phyloP scores from a whole-genome alignment of 1,139 yeast species.

The Kodamaea arcana region DNA sequence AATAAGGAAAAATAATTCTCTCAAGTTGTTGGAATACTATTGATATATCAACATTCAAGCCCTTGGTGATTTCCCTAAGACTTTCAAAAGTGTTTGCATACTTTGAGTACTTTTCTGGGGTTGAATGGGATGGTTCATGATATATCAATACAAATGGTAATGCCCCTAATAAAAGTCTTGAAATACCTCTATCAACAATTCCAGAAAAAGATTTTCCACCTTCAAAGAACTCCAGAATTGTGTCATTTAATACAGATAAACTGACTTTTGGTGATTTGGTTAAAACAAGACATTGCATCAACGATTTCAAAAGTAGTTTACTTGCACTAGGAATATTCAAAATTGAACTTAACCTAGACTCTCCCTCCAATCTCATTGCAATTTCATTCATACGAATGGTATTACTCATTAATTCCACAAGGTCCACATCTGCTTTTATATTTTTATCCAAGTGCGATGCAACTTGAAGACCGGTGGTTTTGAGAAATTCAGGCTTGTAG shows the following conservation, averaged over 20 bases:
- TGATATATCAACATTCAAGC: slow-evolving; percentile 3
- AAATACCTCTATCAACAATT: not conserved
- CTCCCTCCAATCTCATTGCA: slow-evolving; percentile 43
- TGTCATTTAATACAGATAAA: not conserved
- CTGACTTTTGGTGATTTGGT: not conserved
- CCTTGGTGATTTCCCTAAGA: not conserved
- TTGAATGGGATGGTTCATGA: too few relatives aligned
- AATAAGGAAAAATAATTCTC: slow-evolving; percentile 29
- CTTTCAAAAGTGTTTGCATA: not conserved
- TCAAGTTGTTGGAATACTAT: slow-evolving; percentile 22
- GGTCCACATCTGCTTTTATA: slow-evolving; percentile 19
- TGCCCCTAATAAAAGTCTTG: not conserved
- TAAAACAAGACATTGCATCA: slow-evolving; percentile 28
- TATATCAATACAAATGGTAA: not conserved
- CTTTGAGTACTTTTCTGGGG: too few relatives aligned
- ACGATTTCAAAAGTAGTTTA: slow-evolving; percentile 31
- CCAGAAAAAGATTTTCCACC: not conserved
- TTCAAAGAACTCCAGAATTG: not conserved
- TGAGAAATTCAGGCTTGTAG: slow-evolving; percentile 5
- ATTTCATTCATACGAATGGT: slow-evolving; percentile 58
- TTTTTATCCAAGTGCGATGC: slow-evolving; percentile 9
- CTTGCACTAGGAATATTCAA: slow-evolving; percentile 32
- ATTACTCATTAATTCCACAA: slow-evolving; percentile 43
- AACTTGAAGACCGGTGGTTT: slow-evolving; percentile 1
- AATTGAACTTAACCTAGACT: slow-evolving; percentile 28